These are phyloP conservation scores for Solanum pinnatisectum DNA, from an alignment of 257 asterid genomes.

Conservation along the genomic window DNA sequence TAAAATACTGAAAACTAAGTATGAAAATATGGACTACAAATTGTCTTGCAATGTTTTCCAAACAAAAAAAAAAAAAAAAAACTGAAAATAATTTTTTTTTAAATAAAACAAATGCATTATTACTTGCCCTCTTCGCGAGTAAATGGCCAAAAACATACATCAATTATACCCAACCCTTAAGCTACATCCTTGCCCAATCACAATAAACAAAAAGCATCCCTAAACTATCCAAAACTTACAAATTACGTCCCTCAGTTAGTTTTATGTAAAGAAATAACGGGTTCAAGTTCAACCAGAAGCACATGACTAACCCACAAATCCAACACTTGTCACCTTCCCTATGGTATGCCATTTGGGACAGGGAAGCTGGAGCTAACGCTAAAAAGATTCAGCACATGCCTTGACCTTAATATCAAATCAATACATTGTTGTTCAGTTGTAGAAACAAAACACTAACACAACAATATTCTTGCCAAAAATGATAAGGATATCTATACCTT, in stretches of 20 bases:
- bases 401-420: not conserved
- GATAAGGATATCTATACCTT: too few species aligned
- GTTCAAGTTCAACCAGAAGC: not conserved
- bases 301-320: not conserved
- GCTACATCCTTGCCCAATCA: not conserved
- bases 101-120: not conserved
- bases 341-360: not conserved
- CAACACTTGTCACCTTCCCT: not conserved
- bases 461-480: not conserved
- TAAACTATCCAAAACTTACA: not conserved
- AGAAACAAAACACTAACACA: not conserved
- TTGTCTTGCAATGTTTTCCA: not conserved
- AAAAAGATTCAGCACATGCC: not conserved
- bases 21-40: not conserved
- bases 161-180: not conserved
- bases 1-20: not conserved
- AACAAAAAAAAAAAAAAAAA: not conserved
- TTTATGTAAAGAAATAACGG: not conserved
- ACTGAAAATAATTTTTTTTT: not conserved
- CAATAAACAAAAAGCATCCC: not conserved
- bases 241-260: not conserved
- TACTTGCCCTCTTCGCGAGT: not conserved
- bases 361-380: not conserved
- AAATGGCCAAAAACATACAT: not conserved
- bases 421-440: not conserved